These are phyloP conservation scores for Starmerella kuoi DNA, from an alignment of 805 yeast species.

Conservation along the genomic window DNA sequence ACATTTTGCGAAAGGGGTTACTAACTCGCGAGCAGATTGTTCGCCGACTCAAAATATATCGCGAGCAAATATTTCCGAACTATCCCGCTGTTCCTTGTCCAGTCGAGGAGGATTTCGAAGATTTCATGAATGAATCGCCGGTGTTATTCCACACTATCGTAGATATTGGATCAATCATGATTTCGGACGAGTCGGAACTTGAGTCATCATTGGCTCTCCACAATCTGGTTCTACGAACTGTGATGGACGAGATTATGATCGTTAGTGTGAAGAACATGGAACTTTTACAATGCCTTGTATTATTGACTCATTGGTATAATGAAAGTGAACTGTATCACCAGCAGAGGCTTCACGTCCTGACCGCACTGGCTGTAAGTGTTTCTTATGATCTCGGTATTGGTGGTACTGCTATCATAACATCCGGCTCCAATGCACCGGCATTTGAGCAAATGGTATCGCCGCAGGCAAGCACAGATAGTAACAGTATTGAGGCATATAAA, in stretches of 20 bases:
- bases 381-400: slow-evolving; percentile 67
- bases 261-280: slow-evolving; percentile 62
- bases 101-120: slow-evolving; percentile 36
- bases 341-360: slow-evolving; percentile 61
- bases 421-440: slow-evolving; percentile 24
- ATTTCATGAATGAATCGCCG: slow-evolving; percentile 43
- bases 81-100: slow-evolving; percentile 48
- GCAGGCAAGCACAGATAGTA: slow-evolving; percentile 31
- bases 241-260: slow-evolving; percentile 45
- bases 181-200: slow-evolving; percentile 26
- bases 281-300: slow-evolving; percentile 46
- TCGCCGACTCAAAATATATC: slow-evolving; percentile 40
- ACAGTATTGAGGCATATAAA: slow-evolving; percentile 37
- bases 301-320: slow-evolving; percentile 68
- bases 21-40: slow-evolving; percentile 50
- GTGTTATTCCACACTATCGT: slow-evolving; percentile 52
- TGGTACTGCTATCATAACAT: slow-evolving; percentile 25
- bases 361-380: slow-evolving; percentile 51
- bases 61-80: slow-evolving; percentile 34
- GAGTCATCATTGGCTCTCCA: slow-evolving; percentile 21
- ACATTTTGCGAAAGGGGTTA: slow-evolving; percentile 43
- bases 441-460: slow-evolving; percentile 30
- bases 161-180: slow-evolving; percentile 41
- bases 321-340: slow-evolving; percentile 72
- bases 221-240: slow-evolving; percentile 25